phyloP scores from a whole-genome alignment of 2,329 filamentous ascomycete species.

The Tolypocladium amazonense region DNA sequence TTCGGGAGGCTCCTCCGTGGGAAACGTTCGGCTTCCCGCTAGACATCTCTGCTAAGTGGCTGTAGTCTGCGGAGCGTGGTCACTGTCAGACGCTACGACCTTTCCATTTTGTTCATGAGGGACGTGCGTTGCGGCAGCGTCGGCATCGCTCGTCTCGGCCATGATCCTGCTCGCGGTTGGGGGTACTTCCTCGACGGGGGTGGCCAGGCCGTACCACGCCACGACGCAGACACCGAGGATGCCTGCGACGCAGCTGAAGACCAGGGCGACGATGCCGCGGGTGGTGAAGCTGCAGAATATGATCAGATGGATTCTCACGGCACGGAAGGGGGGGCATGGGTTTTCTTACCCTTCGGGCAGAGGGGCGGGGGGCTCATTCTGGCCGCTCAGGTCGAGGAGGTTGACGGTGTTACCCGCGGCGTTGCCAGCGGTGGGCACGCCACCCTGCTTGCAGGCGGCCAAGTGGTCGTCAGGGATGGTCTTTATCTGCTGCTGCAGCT shows the following conservation, averaged over 20 bases:
- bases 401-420: slow-evolving; percentile 62
- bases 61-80: background rate
- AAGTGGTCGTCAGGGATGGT: slow-evolving; percentile 49
- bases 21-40: background rate
- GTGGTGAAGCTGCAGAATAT: slow-evolving; percentile 45
- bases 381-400: slow-evolving; percentile 50
- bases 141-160: background rate
- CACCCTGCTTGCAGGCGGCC: slow-evolving; percentile 43
- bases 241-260: slow-evolving; percentile 60
- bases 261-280: slow-evolving; percentile 61
- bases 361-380: slow-evolving; percentile 42
- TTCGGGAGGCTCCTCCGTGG: background rate
- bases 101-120: background rate
- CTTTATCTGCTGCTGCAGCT: slow-evolving; percentile 47
- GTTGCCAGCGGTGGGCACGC: slow-evolving; percentile 51
- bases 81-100: background rate
- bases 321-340: background rate
- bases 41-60: background rate
- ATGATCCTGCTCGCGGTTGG: slow-evolving; percentile 1
- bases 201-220: slow-evolving; percentile 48
- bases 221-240: slow-evolving; percentile 58
- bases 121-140: background rate
- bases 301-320: background rate
- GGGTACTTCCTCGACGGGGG: slow-evolving; percentile 7
- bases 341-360: slow-evolving; percentile 50